Evolutionary conservation across 2,329 filamentous ascomycete genomes (phyloP).

Genomic region (Grosmannia penicillata): DNA sequence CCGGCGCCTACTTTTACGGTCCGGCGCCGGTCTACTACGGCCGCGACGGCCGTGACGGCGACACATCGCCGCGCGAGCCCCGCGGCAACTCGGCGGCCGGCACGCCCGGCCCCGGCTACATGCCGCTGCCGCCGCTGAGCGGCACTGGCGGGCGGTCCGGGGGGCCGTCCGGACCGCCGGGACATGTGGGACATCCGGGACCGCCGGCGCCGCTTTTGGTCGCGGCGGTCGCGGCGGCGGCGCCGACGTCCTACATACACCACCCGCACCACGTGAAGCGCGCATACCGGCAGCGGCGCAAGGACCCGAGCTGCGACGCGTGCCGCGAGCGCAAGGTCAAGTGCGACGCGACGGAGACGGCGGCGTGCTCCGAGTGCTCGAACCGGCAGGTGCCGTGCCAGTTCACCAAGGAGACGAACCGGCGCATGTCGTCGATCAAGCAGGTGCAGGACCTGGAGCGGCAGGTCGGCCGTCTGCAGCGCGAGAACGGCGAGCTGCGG

Average conservation of each 20-base stretch:
- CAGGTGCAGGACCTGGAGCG: slow-evolving; percentile 95
- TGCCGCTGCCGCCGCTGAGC: slow-evolving; percentile 6
- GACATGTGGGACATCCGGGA: no score
- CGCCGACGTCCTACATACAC: neutral
- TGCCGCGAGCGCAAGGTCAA: slow-evolving; percentile 76
- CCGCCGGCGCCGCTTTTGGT: neutral
- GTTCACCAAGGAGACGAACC: slow-evolving; percentile 97
- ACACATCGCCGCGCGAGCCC: slow-evolving; percentile 44
- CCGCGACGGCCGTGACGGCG: slow-evolving; percentile 32
- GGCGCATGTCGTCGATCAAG: slow-evolving; percentile 98
- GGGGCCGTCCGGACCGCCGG: neutral
- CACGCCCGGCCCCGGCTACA: slow-evolving; percentile 33
- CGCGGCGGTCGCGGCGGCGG: neutral
- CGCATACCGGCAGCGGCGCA: slow-evolving; percentile 85
- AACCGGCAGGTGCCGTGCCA: slow-evolving; percentile 95
- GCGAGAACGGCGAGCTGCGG: slow-evolving; percentile 63
- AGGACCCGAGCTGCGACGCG: slow-evolving; percentile 95
- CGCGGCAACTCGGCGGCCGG: slow-evolving; percentile 41
- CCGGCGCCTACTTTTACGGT: no score
- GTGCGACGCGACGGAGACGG: slow-evolving; percentile 93
- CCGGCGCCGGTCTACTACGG: neutral
- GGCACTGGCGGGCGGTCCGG: neutral
- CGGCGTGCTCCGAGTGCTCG: slow-evolving; percentile 93
- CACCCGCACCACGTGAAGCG: slow-evolving; percentile 56
- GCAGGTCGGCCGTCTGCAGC: slow-evolving; percentile 65